Percentiles rank a stretch among this genome's conserved stretches.
Evolutionary conservation across 768 basidiomycete species (phyloP).

Genomic region (Leccinum uliginosum): DNA sequence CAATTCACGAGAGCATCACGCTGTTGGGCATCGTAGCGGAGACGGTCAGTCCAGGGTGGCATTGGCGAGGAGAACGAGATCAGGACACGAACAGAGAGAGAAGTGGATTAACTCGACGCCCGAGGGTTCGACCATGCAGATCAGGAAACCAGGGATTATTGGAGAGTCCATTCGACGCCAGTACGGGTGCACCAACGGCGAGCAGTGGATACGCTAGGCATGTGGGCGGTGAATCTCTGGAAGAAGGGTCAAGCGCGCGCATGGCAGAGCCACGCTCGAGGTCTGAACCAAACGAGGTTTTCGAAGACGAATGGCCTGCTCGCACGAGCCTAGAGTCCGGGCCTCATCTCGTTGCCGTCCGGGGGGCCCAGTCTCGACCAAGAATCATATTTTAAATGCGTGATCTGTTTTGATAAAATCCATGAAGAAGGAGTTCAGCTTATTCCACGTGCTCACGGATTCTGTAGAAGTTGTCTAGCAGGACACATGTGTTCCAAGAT

Average conservation of each 20-base stretch:
- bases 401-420: conserved; percentile 51
- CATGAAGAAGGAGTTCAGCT: conserved; percentile 37
- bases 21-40: conserved; percentile 40
- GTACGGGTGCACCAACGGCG: neutral
- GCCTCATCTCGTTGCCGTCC: neutral
- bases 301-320: conserved; percentile 6
- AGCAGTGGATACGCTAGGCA: neutral
- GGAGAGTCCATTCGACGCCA: neutral
- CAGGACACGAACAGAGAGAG: neutral
- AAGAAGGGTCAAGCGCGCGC: conserved; percentile 5
- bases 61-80: neutral
- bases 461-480: conserved; percentile 51
- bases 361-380: neutral
- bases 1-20: conserved; percentile 46
- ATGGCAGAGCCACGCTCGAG: neutral
- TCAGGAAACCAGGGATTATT: neutral
- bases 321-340: neutral
- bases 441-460: conserved; percentile 43
- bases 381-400: conserved; percentile 40
- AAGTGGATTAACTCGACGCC: neutral
- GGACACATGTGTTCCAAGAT: conserved; percentile 43
- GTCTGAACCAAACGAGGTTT: conserved; percentile 14
- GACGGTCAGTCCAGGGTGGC: conserved; percentile 31
- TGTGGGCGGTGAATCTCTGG: neutral
- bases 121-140: neutral